These are phyloP conservation scores for Annulohypoxylon maeteangense DNA, from an alignment of 495 filamentous ascomycete genomes.

Conservation along the genomic window DNA sequence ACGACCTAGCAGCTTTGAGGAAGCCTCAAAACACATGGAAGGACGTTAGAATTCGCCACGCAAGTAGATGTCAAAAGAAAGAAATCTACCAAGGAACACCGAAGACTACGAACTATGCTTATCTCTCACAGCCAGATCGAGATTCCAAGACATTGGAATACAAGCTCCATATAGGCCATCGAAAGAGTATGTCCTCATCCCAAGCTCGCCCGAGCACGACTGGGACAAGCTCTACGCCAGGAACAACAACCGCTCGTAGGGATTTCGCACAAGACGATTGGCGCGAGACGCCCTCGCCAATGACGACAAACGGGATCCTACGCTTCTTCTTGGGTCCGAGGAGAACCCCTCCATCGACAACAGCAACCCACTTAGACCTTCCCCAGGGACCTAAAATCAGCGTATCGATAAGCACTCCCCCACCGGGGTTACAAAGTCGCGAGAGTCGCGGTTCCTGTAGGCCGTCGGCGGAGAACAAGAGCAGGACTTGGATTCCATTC, in stretches of 20 bases:
- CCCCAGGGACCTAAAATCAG: neutral
- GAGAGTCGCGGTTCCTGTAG: constrained; percentile 10
- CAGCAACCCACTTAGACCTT: constrained; percentile 17
- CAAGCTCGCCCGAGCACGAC: constrained; percentile 10
- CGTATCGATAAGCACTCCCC: constrained; percentile 1
- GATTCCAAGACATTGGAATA: neutral
- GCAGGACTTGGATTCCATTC: constrained; percentile 23
- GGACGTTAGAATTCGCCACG: neutral
- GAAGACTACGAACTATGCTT: constrained; percentile 4
- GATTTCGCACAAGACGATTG: constrained; percentile 16
- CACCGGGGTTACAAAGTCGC: neutral
- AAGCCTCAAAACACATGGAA: neutral
- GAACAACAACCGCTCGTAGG: neutral
- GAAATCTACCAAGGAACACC: neutral
- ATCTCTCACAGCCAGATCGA: neutral
- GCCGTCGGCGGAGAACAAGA: constrained; percentile 13
- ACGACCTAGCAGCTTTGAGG: neutral
- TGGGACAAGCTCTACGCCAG: constrained; percentile 29
- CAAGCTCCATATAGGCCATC: constrained; percentile 7
- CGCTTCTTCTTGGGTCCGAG: constrained; percentile 21
- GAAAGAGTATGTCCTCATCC: constrained; percentile 25
- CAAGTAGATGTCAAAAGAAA: neutral
- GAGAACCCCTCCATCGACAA: constrained; percentile 26
- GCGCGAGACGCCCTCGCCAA: constrained; percentile 34
- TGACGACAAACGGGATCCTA: constrained; percentile 29